Evolutionary conservation across 495 filamentous ascomycete genomes (phyloP), one percentile per base, ranked within the genome.

Genomic region (Aspergillus diversus): DNA sequence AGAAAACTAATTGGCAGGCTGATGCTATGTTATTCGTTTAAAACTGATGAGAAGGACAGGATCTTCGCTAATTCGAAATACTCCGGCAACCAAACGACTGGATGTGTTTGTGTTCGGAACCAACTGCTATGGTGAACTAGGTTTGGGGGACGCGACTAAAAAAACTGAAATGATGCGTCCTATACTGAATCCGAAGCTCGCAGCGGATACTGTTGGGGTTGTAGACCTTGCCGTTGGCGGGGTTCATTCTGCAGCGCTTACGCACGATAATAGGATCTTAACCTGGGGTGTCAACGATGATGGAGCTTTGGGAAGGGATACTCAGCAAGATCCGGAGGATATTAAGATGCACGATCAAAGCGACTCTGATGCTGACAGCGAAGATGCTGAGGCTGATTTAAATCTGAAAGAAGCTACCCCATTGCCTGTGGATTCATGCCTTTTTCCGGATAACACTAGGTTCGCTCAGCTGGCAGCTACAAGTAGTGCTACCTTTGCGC

Each of bases 241-340:
- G 33, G 89, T 90, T 85, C 89, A 92, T 61, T 77, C 77, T 46
- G 76, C 84, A 53, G 88, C 85, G 5, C 77, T 92, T 2, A 90
- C 89, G 15, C 70, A 80, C 12, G 84, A 90, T 64, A 89, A 89
- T 70, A 78, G 80, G 63, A 84, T 92, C 54, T 73, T 88, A 35
- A 89, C 88, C 2, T 91, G 89, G 89, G 89, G 89, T 59, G 88
- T 90, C 60, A 92, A 92, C 63, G 88, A 90, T 63, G 81, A 89
- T 59, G 83, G 84, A 51, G 86, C 88, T n/a, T 80, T 92, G 21
- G 89, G 89, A 9, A 82, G 89, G 42, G 81, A 86, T 60, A 89
- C 89, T 8, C 70, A 75, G 32, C 80, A 81, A 71, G 82, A 81
- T 13, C 80, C 79, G n/a, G 78, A 80, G 49, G 69, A 85, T 49